Evolutionary conservation across 2,329 filamentous ascomycete genomes (phyloP), one percentile per base, ranked within the genome.

Genomic region (Helminthosporium solani): DNA sequence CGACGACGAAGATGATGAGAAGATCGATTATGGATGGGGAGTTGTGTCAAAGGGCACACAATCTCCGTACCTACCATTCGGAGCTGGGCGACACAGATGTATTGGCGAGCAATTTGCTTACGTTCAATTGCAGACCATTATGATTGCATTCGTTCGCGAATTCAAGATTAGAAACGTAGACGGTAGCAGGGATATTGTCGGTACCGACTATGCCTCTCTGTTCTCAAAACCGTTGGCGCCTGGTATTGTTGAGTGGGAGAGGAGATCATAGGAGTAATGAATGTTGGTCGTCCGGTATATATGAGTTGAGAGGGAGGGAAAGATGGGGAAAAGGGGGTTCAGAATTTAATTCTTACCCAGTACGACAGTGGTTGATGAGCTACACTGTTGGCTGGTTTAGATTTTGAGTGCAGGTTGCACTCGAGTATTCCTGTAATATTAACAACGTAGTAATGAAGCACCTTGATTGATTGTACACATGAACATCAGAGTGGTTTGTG

Each of bases 21-120:
- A 89, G 74, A 81, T 92, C 50, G 92, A 96, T 69, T 96, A 96
- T 68, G 92, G 92, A 27, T 96, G 95, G 71, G 92, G 92, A 51
- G 77, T 95, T 40, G 87, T 96, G 57, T 91, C 84, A 78, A 96
- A 96, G 78, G 92, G 92, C 45, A 86, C 89, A 12, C 83, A 83
- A 49, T 95, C 88, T 42, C 91, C 92, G 0, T 97, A 96, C 70
- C 82, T 97, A 38, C 92, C 92, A 2, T 97, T 97, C 66, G 92
- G 92, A 47, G 92, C 91, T 23, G 92, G 92, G 33, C 80, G 92
- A 57, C 92, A 97, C 73, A 81, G 92, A 56, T 97, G 92, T 73
- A 96, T 97, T 65, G 92, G 92, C 56, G 92, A 97, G 78, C 90
- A 96, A 65, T 97, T 96, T 70, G 92, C 92, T 58, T 95, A 95